Evolutionary conservation across 305 asterid genomes (phyloP).

Genomic region (Euphrasia arctica): DNA sequence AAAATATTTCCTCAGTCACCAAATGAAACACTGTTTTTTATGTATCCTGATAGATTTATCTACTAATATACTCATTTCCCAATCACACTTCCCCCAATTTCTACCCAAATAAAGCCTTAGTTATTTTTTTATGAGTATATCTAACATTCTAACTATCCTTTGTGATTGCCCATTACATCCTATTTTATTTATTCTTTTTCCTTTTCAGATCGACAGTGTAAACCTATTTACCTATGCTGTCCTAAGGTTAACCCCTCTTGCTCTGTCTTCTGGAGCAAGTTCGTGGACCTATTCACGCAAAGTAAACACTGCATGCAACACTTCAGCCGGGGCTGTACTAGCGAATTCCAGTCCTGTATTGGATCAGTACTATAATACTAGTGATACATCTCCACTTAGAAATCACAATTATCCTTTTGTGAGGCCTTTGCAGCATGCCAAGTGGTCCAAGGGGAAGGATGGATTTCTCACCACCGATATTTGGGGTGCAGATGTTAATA

Average conservation of each 20-base stretch:
- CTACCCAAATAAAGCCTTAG: too few relatives aligned
- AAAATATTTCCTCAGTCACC: too few relatives aligned
- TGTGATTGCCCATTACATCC: slow-evolving; percentile 14
- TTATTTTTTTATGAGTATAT: not conserved
- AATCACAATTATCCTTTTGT: slow-evolving; percentile 56
- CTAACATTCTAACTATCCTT: not conserved
- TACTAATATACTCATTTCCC: too few relatives aligned
- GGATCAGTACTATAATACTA: slow-evolving; percentile 52
- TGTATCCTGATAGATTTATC: too few relatives aligned
- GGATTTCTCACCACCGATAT: slow-evolving; percentile 76
- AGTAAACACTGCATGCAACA: slow-evolving; percentile 49
- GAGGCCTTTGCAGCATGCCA: slow-evolving; percentile 80
- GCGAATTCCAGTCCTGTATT: slow-evolving; percentile 41
- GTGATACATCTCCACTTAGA: slow-evolving; percentile 51
- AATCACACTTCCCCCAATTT: too few relatives aligned
- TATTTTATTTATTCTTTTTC: not conserved
- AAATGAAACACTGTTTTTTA: too few relatives aligned
- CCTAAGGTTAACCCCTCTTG: slow-evolving; percentile 81
- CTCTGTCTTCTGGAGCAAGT: slow-evolving; percentile 67
- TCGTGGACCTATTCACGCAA: slow-evolving; percentile 70
- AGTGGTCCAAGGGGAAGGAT: slow-evolving; percentile 88
- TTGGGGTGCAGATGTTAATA: slow-evolving; percentile 76
- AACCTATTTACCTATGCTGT: slow-evolving; percentile 80
- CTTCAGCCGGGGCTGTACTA: slow-evolving; percentile 50
- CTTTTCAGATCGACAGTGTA: slow-evolving; percentile 75